These are phyloP conservation scores for Calonectria pteridis DNA, from an alignment of 2,329 filamentous ascomycete genomes.

Conservation along the genomic window DNA sequence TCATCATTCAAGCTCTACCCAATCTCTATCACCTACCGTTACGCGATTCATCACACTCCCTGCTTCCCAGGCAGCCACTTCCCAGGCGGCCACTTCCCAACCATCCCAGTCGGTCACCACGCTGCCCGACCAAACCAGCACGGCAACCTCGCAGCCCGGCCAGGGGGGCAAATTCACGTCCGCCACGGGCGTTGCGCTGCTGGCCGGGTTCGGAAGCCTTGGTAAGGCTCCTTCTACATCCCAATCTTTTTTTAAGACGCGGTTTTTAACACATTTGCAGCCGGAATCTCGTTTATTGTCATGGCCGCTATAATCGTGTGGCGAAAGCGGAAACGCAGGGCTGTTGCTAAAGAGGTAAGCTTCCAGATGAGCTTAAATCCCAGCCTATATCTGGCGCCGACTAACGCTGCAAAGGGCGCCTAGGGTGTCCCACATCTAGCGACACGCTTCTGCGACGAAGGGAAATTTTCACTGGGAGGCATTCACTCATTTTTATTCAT, in stretches of 20 bases:
- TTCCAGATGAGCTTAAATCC: not conserved
- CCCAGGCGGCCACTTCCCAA: not conserved
- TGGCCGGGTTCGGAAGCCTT: not conserved
- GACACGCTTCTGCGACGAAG: not conserved
- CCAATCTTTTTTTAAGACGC: not conserved
- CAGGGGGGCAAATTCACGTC: not conserved
- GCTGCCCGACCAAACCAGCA: not conserved
- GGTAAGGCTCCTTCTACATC: not conserved
- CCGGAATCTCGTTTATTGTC: not conserved
- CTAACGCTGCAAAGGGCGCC: not conserved
- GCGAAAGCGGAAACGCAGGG: not conserved
- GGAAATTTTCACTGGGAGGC: not conserved
- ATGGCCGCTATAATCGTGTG: constrained; percentile 7
- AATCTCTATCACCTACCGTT: not conserved
- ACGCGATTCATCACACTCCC: constrained; percentile 1
- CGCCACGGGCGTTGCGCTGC: not conserved
- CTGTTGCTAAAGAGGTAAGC: not conserved
- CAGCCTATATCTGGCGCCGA: not conserved
- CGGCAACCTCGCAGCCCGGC: not conserved
- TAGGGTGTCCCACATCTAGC: not conserved
- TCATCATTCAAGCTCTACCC: not conserved
- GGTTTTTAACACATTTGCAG: not conserved
- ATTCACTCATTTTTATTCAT: not conserved
- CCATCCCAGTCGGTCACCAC: not conserved
- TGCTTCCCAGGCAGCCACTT: not conserved